Evolutionary conservation across 768 basidiomycete species (phyloP), one percentile per base, ranked within the genome.

Genomic region (Arthromyces matolae): DNA sequence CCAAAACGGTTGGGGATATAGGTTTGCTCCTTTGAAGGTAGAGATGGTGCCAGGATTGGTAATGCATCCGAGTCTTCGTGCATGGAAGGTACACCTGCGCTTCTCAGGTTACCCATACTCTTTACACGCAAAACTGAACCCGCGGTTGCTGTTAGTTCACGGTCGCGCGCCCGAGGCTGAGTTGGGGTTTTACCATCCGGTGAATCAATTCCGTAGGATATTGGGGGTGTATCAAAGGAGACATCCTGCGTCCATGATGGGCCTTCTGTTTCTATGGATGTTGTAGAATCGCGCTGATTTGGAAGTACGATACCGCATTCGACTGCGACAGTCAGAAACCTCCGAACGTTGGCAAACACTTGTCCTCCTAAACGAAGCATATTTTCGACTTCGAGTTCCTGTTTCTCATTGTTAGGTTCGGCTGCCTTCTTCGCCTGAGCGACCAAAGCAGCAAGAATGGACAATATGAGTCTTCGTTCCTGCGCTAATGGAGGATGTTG

Each of bases 301-400:
- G 83, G 85, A 24, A 89, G 69, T 47, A 82, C 78, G 31, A 90
- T 63, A 16, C 87, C 88, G 61, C 84, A 89, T 52, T 87, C 85
- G 22, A 81, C 78, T 24, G 84, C 85, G 45, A 88, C 73, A 19
- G 81, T 76, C 43, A 99, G 68, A 64, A 99, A 94, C 8, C 80
- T 75, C 44, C 86, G 78, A 12, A 95, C 85, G 60, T 81, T 84
- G 19, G 79, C 81, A 56, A 93, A 89, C 1, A 94, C 87, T 53
- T 86, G 83, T 10, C 87, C 81, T 1, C 86, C 88, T 8, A 89
- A 74, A 24, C 81, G 79, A 20, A 95, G 74, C 92, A 96, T 93
- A 20, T 71, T 73, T 43, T 84, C 79, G 12, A 86, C 78, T 59
- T 90, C 86, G 19, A 69, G 54, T 28, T 77, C 76, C 50, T 70